phyloP scores from a whole-genome alignment of 352 stramenopile species.

The Phytopythium kandeliae region DNA sequence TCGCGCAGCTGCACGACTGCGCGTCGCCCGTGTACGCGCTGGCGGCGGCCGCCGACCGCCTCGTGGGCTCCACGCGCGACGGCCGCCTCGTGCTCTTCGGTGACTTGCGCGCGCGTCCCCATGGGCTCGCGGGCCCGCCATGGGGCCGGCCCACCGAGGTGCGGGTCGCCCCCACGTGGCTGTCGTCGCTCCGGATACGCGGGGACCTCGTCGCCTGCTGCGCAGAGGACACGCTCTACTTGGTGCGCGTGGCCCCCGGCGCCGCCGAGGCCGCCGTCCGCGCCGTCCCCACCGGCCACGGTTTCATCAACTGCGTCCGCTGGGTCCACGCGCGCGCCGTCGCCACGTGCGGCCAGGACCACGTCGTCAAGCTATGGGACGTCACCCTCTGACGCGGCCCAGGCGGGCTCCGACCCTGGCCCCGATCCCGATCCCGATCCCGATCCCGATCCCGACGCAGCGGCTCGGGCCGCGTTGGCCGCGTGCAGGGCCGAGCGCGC shows the following conservation, averaged over 20 bases:
- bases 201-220: slow-evolving; percentile 41
- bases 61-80: slow-evolving; percentile 69
- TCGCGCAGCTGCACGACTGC: slow-evolving; percentile 37
- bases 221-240: slow-evolving; percentile 49
- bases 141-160: slow-evolving; percentile 34
- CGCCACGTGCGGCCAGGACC: slow-evolving; percentile 58
- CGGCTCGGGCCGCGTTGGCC: slow-evolving; percentile 25
- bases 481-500: slow-evolving; percentile 45
- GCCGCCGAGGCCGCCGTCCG: slow-evolving; percentile 15
- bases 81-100: slow-evolving; percentile 45
- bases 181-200: slow-evolving; percentile 49
- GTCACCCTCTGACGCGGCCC: slow-evolving; percentile 14
- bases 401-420: too few relatives aligned
- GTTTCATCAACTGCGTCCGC: slow-evolving; percentile 55
- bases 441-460: too few relatives aligned
- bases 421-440: too few relatives aligned
- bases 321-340: slow-evolving; percentile 41
- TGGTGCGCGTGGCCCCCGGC: slow-evolving; percentile 41
- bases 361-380: slow-evolving; percentile 64
- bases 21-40: slow-evolving; percentile 53
- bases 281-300: slow-evolving; percentile 42
- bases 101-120: slow-evolving; percentile 17
- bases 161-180: slow-evolving; percentile 44
- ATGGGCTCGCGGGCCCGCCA: too few relatives aligned
- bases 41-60: slow-evolving; percentile 15